Evolutionary conservation across 2,329 filamentous ascomycete species (phyloP).

Genomic region (Periconia sp.): DNA sequence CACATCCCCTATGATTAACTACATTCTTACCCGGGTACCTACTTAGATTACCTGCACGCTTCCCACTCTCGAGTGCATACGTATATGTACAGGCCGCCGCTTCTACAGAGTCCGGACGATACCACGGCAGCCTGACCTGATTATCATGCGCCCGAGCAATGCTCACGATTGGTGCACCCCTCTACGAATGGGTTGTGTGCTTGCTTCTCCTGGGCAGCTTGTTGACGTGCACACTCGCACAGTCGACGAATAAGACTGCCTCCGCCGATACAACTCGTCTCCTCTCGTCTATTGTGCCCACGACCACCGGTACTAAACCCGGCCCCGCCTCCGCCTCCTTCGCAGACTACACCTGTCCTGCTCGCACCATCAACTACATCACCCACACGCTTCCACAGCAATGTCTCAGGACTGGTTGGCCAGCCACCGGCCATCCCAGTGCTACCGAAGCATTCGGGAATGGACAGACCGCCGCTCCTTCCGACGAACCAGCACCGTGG

Average conservation of each 20-base stretch:
- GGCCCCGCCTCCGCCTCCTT: constrained; percentile 17
- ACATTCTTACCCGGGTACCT: too few species aligned
- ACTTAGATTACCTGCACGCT: neutral
- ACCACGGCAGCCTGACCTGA: constrained; percentile 27
- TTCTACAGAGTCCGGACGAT: neutral
- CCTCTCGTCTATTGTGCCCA: constrained; percentile 24
- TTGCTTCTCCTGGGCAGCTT: constrained; percentile 37
- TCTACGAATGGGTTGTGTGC: constrained; percentile 39
- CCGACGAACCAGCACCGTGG: constrained; percentile 14
- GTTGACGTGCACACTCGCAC: constrained; percentile 24
- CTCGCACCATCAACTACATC: constrained; percentile 76
- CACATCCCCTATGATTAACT: too few species aligned
- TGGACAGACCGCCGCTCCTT: constrained; percentile 11
- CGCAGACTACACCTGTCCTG: constrained; percentile 47
- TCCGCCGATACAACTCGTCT: constrained; percentile 6
- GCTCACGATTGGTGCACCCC: constrained; percentile 41
- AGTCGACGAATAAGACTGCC: constrained; percentile 36
- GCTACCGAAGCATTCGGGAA: constrained; percentile 13
- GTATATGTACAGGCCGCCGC: constrained; percentile 4
- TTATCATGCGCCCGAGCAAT: constrained; percentile 41
- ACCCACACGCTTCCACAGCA: constrained; percentile 76
- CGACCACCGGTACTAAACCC: constrained; percentile 14
- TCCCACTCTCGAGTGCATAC: neutral
- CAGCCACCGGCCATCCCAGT: constrained; percentile 22
- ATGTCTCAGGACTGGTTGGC: constrained; percentile 68